These are phyloP conservation scores for Terana coerulea DNA, from an alignment of 768 basidiomycete genomes.

Conservation along the genomic window DNA sequence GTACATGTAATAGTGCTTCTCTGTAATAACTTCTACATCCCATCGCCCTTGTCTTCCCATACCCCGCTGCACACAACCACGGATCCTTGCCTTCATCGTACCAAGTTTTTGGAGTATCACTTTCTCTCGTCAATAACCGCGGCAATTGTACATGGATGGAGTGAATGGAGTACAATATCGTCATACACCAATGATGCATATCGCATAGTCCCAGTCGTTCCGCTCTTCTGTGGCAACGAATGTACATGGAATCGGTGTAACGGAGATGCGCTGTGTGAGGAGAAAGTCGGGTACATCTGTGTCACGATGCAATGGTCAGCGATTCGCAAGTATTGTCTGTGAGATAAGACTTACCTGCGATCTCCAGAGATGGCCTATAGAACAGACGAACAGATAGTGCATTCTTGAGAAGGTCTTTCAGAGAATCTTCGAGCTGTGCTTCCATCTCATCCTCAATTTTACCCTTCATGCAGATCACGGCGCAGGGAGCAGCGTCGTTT, in stretches of 20 bases:
- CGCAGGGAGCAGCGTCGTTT: constrained; percentile 24
- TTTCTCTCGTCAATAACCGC: background rate
- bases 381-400: constrained; percentile 47
- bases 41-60: background rate
- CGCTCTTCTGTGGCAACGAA: constrained; percentile 38
- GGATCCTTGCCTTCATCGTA: background rate
- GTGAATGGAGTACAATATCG: background rate
- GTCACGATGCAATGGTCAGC: background rate
- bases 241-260: constrained; percentile 51
- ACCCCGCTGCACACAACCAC: background rate
- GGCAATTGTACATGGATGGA: background rate
- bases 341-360: constrained; percentile 27
- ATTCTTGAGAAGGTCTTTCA: constrained; percentile 17
- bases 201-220: constrained; percentile 54
- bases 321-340: background rate
- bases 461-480: constrained; percentile 15
- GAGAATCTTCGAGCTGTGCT: constrained; percentile 4
- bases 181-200: constrained; percentile 39
- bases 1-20: too few relatives aligned
- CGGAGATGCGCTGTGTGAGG: constrained; percentile 32
- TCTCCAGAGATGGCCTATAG: constrained; percentile 30
- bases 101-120: background rate
- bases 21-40: background rate
- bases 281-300: constrained; percentile 21
- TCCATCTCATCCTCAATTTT: constrained; percentile 9